These are phyloP conservation scores for Lasiosphaeria ovina DNA, from an alignment of 495 filamentous ascomycete species.

Conservation along the genomic window DNA sequence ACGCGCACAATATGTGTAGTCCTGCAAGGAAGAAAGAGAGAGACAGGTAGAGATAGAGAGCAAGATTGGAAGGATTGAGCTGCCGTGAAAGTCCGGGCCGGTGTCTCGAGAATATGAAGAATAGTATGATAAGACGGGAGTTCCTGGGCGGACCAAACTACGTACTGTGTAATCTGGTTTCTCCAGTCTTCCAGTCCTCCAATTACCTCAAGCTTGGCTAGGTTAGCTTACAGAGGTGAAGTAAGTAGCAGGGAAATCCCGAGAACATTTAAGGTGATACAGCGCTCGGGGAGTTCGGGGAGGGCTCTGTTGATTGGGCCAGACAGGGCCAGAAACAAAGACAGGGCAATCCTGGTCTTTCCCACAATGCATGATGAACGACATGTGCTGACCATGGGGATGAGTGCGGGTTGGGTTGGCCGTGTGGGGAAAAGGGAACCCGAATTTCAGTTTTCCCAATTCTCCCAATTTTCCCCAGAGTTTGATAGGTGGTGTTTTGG, in stretches of 20 bases:
- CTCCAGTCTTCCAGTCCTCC: no score
- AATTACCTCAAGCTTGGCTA: no score
- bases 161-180: no score
- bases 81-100: no score
- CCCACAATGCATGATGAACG: background rate
- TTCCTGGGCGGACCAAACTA: no score
- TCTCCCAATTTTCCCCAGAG: background rate
- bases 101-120: no score
- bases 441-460: constrained; percentile 7
- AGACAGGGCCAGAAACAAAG: background rate
- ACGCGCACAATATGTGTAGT: constrained; percentile 14
- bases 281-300: background rate
- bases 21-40: constrained; percentile 2
- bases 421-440: constrained; percentile 4
- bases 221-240: background rate
- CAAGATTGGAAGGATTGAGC: no score
- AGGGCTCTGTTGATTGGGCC: background rate
- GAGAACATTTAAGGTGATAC: constrained; percentile 2
- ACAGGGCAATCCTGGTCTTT: background rate
- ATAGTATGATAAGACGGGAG: no score
- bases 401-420: background rate
- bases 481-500: constrained; percentile 3
- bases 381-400: background rate
- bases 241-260: background rate
- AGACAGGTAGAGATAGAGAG: no score